Base-by-base conservation (phyloP, 2,329 filamentous ascomycete species). In the Pseudopyricularia javanii region DNA sequence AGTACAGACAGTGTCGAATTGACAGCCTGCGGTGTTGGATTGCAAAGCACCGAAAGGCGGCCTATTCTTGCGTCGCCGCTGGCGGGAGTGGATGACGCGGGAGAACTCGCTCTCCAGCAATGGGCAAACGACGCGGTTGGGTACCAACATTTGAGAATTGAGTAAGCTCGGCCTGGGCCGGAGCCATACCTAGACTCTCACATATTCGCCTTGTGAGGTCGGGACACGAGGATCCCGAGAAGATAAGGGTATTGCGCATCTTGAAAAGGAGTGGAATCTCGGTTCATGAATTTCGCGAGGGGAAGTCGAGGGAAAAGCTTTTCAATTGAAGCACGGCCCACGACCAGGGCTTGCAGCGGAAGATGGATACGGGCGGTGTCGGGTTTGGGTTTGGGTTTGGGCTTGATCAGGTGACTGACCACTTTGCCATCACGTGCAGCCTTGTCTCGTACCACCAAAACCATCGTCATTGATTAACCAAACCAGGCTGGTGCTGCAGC, bases 211-310 rank as follows among this genome's bases (percentile, higher is more conserved):
- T 71, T 17, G 81, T 81, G 63, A 85, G 77, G 56, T 71, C 74
- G 56, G 81, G 81, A 71, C 81, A 84, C 52, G 81, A 85, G 56
- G 79, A 80, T 71, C 82, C 82, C 62, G 80, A 75, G 64, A 85
- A 85, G 59, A 85, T 81, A 61, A 84, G 72, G 53, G 81, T 85
- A 64, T 82, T 82, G 62, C 58, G 56, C 57, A 61, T 60, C 37
- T 24, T 57, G 33, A 14, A 12, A 24, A 22, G 52, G 34, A 37
- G 49, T 40, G 43, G 33, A 52, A 35, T 30, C 7, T 49, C 47
- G 26, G 34, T 28, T 12, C 34, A 28, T 28, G 51, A 51, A 48
- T 49, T 53, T 50, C 50, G 55, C 52, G 43, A 47, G n/a, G 47
- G 35, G 51, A 50, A 33, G 47, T 52, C 40, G 54, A 40, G 53